Evolutionary conservation across 2,329 filamentous ascomycete species (phyloP), one percentile per base, ranked within the genome.

Genomic region (Anthostomella pinea): DNA sequence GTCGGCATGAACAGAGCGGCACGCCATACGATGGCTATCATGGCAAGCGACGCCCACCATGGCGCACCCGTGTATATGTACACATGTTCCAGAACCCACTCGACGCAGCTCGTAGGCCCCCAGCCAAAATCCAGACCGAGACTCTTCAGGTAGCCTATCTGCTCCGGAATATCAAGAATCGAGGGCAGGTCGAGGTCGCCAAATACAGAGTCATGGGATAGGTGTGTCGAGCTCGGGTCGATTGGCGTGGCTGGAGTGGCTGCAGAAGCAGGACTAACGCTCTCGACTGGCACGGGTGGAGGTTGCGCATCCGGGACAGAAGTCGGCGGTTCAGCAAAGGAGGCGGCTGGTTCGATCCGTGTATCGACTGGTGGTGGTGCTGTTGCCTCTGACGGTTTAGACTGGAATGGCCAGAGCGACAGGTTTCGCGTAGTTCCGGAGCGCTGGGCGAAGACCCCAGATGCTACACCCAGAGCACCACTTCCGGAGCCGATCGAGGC

Each of bases 101-200:
- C 75, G 62, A 93, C 80, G 11, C 79, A 49, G 4, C 81, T 67
- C 0, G 89, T 87, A 5, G 86, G 79, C 11, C 91, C 91, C 69
- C 71, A 90, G 57, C 91, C 89, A 55, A 84, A 97, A 53, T 97
- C 87, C 15, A 98, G 69, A 3, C 93, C 93, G 8, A 97, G 70
- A 6, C 79, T 74, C 51, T 86, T 79, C 40, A 98, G 70, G 56
- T 90, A 96, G 45, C 93, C 93, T 40, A 95, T 77, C 33, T 79
- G 72, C 55, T 91, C 85, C 22, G 85, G 79, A 45, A 88, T 77
- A 44, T 75, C 66, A 42, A 80, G 70, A 36, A 78, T 63, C 35
- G 71, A 65, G 39, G 62, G 55, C 31, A 62, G 58, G 32, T 65
- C 57, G 18, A 65, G 31, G 22, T 57, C 48, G 29, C 48, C 30